Evolutionary conservation across 2,329 filamentous ascomycete species (phyloP).

Genomic region (Ophiostoma australiae): DNA sequence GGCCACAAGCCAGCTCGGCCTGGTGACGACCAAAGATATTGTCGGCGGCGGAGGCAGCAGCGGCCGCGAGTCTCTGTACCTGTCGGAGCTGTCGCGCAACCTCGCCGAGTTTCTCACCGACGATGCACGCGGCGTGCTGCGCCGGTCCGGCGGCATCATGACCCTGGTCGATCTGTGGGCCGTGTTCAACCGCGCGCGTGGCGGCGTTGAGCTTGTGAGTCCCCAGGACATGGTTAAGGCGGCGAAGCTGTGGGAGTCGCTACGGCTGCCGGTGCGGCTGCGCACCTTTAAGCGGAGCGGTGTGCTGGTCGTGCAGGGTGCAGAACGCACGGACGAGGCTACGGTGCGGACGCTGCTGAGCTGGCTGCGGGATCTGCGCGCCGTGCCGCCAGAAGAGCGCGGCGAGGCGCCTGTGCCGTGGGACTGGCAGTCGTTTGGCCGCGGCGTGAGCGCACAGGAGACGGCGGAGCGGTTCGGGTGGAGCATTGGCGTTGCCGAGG

Average conservation of each 20-base stretch:
- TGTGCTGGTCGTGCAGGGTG: constrained; percentile 85
- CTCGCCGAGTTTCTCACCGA: constrained; percentile 86
- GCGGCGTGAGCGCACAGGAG: constrained; percentile 85
- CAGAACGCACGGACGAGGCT: constrained; percentile 84
- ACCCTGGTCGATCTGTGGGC: constrained; percentile 89
- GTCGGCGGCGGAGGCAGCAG: constrained; percentile 55
- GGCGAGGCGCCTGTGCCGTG: constrained; percentile 51
- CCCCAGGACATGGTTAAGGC: constrained; percentile 90
- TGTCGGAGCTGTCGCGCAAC: constrained; percentile 80
- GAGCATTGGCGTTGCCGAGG: constrained; percentile 92
- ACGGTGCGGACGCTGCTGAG: constrained; percentile 70
- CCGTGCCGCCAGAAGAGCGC: constrained; percentile 47
- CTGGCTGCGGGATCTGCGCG: constrained; percentile 73
- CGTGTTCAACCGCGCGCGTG: constrained; percentile 86
- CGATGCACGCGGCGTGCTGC: constrained; percentile 71
- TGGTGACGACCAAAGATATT: constrained; percentile 94
- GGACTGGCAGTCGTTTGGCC: constrained; percentile 74
- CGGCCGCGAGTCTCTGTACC: constrained; percentile 62
- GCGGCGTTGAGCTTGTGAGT: constrained; percentile 89
- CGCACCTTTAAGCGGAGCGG: constrained; percentile 80
- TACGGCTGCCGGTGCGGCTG: constrained; percentile 79
- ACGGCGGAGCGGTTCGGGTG: constrained; percentile 86
- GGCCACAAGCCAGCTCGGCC: constrained; percentile 72
- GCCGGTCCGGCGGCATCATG: constrained; percentile 79
- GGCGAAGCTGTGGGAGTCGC: constrained; percentile 77